Conservation (phyloP, 2,329 filamentous ascomycete species). For the Beauveria medogensis region DNA sequence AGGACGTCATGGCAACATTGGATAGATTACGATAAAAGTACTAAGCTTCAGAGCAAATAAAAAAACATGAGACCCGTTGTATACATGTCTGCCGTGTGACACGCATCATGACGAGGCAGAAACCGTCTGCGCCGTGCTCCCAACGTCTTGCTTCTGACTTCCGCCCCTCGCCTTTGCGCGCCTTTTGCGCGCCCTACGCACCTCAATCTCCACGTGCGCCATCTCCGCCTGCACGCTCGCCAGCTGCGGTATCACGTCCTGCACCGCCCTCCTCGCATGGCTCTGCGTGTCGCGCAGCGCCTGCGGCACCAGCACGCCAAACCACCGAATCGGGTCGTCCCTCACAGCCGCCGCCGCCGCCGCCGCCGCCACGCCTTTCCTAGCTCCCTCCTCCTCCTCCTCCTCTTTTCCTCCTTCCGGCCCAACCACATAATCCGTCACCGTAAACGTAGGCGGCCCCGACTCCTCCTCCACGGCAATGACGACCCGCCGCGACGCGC, state of each 20-base stretch:
- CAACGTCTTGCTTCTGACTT: slow-evolving; percentile 19
- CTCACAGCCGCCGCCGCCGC: too few species aligned
- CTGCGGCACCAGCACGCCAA: slow-evolving; percentile 45
- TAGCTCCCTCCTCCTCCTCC: slow-evolving; percentile 5
- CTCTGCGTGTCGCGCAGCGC: slow-evolving; percentile 50
- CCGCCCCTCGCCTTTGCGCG: slow-evolving; percentile 38
- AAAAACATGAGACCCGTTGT: background rate
- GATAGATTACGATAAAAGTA: slow-evolving; percentile 1
- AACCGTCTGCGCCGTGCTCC: slow-evolving; percentile 13
- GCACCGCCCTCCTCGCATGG: slow-evolving; percentile 47
- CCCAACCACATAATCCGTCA: slow-evolving; percentile 8
- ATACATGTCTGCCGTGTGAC: background rate
- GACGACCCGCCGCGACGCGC: slow-evolving; percentile 42
- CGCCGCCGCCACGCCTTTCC: background rate
- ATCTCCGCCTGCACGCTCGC: slow-evolving; percentile 52
- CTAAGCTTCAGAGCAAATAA: background rate
- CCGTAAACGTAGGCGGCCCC: slow-evolving; percentile 15
- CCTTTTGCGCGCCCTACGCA: slow-evolving; percentile 53
- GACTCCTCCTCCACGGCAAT: slow-evolving; percentile 8
- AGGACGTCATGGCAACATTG: slow-evolving; percentile 34
- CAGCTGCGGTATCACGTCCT: slow-evolving; percentile 48
- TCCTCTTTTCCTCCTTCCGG: background rate
- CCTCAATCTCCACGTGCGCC: slow-evolving; percentile 57
- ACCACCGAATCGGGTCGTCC: slow-evolving; percentile 58
- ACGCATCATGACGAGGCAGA: slow-evolving; percentile 8